Conservation (phyloP, 192 early-diverging fungal genomes). For the Allomyces javanicus region DNA sequence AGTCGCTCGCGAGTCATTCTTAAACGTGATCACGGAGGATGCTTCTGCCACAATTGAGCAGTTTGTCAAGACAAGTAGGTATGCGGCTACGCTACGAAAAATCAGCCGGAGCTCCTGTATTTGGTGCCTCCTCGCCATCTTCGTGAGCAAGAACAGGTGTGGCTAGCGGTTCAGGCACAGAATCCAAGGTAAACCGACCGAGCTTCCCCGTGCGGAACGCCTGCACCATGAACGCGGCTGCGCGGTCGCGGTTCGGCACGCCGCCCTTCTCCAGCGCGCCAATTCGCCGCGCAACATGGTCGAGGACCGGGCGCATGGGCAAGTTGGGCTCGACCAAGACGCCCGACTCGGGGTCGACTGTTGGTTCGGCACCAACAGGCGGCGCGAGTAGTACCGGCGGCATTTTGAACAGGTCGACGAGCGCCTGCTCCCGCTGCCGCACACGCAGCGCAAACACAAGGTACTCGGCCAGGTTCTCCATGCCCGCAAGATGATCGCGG, state of each 20-base stretch:
- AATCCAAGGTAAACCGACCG: slow-evolving; percentile 67
- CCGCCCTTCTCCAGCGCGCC: slow-evolving; percentile 46
- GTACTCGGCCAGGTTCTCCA: slow-evolving; percentile 72
- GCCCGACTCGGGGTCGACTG: slow-evolving; percentile 14
- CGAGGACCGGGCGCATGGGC: slow-evolving; percentile 41
- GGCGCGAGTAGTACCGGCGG: background rate
- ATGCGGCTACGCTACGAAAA: too few relatives aligned
- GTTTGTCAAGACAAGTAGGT: too few relatives aligned
- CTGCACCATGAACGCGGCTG: slow-evolving; percentile 50
- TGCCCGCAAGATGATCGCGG: slow-evolving; percentile 62
- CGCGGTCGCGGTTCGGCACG: slow-evolving; percentile 38
- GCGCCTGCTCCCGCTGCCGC: background rate
- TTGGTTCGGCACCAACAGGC: slow-evolving; percentile 16
- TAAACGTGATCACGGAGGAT: too few relatives aligned
- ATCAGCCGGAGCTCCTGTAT: too few relatives aligned
- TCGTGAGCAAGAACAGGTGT: too few relatives aligned
- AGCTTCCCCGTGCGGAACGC: slow-evolving; percentile 67
- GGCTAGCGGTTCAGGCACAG: slow-evolving; percentile 14
- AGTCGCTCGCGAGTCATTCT: too few relatives aligned
- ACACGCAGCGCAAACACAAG: slow-evolving; percentile 65
- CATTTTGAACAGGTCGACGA: background rate
- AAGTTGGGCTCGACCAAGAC: slow-evolving; percentile 46
- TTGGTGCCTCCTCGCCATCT: too few relatives aligned
- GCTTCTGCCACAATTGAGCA: too few relatives aligned
- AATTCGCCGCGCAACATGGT: slow-evolving; percentile 39